Conservation (phyloP, 257 asterid genomes). For the Gentiana macrophylla region DNA sequence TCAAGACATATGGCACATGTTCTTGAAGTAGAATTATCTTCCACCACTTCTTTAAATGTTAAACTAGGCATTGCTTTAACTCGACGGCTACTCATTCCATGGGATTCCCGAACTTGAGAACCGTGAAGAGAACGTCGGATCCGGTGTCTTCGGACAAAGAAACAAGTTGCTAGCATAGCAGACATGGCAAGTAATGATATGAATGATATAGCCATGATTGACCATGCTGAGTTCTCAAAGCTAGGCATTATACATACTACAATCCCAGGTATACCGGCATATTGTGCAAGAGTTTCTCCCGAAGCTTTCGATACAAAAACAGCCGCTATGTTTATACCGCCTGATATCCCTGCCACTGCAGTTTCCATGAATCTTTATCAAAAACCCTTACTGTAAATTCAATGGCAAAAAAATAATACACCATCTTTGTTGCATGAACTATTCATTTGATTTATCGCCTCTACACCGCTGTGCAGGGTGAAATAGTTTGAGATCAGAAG, state of each 20-base stretch:
- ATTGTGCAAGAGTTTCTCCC: conserved; percentile 45
- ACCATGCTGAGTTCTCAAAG: conserved; percentile 62
- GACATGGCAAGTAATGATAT: conserved; percentile 66
- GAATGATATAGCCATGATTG: conserved; percentile 64
- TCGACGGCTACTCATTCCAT: conserved; percentile 73
- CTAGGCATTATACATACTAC: conserved; percentile 57
- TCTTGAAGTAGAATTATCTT: conserved; percentile 72
- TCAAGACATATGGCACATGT: conserved; percentile 91
- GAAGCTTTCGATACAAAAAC: conserved; percentile 56
- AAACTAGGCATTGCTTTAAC: conserved; percentile 84
- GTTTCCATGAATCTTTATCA: conserved; percentile 16
- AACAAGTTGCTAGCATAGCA: conserved; percentile 69
- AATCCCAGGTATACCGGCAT: conserved; percentile 29
- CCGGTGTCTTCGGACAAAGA: conserved; percentile 67
- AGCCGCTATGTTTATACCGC: conserved; percentile 51
- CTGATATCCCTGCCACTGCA: conserved; percentile 77
- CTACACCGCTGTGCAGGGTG: too few species aligned
- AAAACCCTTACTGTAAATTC: neutral
- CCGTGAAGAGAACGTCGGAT: conserved; percentile 39
- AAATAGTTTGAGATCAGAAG: too few species aligned
- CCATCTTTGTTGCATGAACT: too few species aligned
- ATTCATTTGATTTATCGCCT: too few species aligned
- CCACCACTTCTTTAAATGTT: conserved; percentile 58
- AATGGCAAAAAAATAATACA: neutral
- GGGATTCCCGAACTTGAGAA: conserved; percentile 47